Evolutionary conservation across 2,329 filamentous ascomycete genomes (phyloP), one percentile per base, ranked within the genome.

Genomic region (Cadophora malorum): DNA sequence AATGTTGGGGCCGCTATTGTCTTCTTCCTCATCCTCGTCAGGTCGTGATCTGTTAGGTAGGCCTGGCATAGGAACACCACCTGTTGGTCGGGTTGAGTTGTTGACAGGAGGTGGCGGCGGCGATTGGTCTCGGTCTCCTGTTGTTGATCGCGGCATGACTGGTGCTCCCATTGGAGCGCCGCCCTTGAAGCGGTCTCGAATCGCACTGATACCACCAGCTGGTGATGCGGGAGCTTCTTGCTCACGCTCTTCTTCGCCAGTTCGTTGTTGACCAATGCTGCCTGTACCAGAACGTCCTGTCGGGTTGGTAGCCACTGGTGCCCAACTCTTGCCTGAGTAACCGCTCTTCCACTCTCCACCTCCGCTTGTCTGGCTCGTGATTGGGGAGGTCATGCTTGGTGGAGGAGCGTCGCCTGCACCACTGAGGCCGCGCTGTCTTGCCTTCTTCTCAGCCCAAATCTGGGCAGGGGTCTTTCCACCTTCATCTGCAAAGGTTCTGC

Each of bases 361-460:
- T 69, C 91, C 93, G 76, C 91, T 96, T 76, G 85, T 84, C 78
- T 97, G 93, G 62, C 85, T 83, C 62, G 83, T 78, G 38, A 93
- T 81, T 0, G 89, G 85, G 50, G 87, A 80, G n/a, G 85, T 76
- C 63, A 81, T 68, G 58, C 79, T 76, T 53, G 85, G 77, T 23
- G 83, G 79, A 56, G 41, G 41, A 62, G 83, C 79, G 33, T 83
- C 81, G 61, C 85, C 81, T 62, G 78, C 82, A 50, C 82, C 82
- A 56, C 86, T 90, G 28, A 79, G 73, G 25, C 86, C 88, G 67
- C 90, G 86, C 78, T 96, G 89, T 69, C 89, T 90, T 47, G 92
- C 95, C 83, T 98, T 98, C 83, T 94, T 97, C 83, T 99, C 96
- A 0, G 95, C 95, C 96, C 96, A 99, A 45, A 97, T 82, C 79